These are phyloP conservation scores for Paraphaeosphaeria sporulosa DNA, from an alignment of 2,329 filamentous ascomycete genomes.

Conservation along the genomic window DNA sequence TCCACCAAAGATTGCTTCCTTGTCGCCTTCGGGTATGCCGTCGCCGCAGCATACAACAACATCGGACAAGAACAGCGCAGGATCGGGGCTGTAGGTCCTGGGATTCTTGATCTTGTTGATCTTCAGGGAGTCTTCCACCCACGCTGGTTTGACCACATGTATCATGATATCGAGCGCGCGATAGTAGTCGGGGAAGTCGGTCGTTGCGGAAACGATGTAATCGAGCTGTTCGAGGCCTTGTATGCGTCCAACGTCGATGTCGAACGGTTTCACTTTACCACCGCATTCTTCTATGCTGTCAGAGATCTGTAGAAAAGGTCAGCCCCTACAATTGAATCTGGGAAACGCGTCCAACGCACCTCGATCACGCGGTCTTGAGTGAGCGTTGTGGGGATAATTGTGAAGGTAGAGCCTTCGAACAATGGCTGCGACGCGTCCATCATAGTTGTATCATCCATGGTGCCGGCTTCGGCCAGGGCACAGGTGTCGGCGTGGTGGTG, in stretches of 20 bases:
- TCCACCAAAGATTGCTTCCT: conserved; percentile 90
- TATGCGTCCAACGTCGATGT: conserved; percentile 49
- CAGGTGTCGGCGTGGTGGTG: conserved; percentile 10
- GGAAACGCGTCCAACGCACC: conserved; percentile 37
- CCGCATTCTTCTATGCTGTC: conserved; percentile 57
- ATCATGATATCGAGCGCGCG: conserved; percentile 78
- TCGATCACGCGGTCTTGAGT: conserved; percentile 33
- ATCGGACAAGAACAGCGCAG: conserved; percentile 86
- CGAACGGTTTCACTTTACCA: conserved; percentile 55
- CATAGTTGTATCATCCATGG: conserved; percentile 46
- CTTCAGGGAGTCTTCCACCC: conserved; percentile 76
- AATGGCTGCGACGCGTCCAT: conserved; percentile 40
- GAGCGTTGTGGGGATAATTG: conserved; percentile 54
- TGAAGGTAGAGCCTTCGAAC: conserved; percentile 52
- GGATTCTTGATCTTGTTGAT: conserved; percentile 77
- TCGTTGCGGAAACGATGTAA: conserved; percentile 76
- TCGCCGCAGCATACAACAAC: conserved; percentile 84
- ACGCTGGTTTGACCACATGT: conserved; percentile 81
- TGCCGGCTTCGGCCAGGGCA: conserved; percentile 15
- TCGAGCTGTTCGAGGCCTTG: conserved; percentile 58
- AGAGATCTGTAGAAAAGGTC: conserved; percentile 51
- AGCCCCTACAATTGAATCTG: conserved; percentile 19
- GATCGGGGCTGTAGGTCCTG: conserved; percentile 88
- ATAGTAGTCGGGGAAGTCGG: conserved; percentile 90
- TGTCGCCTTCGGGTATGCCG: conserved; percentile 78